Evolutionary conservation across 805 yeast genomes (phyloP), one percentile per base, ranked within the genome.

Genomic region (Grigorovia humatica): DNA sequence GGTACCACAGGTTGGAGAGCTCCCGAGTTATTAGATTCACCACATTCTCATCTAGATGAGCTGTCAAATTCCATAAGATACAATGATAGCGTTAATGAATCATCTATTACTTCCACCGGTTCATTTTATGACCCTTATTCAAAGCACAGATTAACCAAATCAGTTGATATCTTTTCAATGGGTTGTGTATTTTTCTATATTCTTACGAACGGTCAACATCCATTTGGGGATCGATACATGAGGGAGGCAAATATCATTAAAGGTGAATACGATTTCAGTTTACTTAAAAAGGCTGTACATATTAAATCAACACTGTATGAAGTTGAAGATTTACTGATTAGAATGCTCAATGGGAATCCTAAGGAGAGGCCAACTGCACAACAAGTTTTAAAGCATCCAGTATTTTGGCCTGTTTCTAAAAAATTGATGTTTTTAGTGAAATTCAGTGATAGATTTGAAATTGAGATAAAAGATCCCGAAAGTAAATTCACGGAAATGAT

Each of bases 1-100:
- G 99, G 99, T 1, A 93, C 99, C 0, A 80, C 93, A 3, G 99
- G 99, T 2, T 93, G 99, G 99, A 78, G 97, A 59, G 98, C 99
- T 0, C 99, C 99, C 0, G 99, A 93, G 61, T 67, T 88, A 38
- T 68, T 88, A 41, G 62, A 60, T 45, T 62, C 56, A 1, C 54
- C 64, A 9, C 54, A 55, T 15, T 20, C 52, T 4, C 43, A 20
- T 42, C 17, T 51, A 19, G 49, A 50, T 13, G 48, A 32, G 9
- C 38, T 42, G 6, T 43, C 30, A 55, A 47, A 46, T 52, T 41
- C 48, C n/a, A 38, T 44, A 19, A 20, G 19, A 29, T 38, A 17
- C 29, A 35, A 32, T 19, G 47, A 50, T 20, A 47, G 38, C 35
- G 13, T 46, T 9, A 29, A 41, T 9, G 49, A 51, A 12, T 46